Conservation (phyloP, 768 basidiomycete genomes). For the Suillus sp. region DNA sequence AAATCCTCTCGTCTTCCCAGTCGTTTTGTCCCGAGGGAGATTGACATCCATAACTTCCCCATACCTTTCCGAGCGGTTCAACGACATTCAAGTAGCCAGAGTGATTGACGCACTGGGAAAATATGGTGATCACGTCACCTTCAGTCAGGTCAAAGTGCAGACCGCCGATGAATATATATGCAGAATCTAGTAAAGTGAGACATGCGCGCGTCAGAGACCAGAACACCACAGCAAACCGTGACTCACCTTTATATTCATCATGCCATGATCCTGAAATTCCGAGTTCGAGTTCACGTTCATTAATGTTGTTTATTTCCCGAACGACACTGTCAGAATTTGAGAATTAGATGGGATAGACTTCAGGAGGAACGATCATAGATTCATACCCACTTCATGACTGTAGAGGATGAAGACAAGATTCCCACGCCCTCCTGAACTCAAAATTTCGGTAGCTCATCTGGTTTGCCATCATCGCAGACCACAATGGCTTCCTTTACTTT, state of each 20-base stretch:
- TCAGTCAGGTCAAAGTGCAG: slow-evolving; percentile 89
- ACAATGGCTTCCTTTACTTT: slow-evolving; percentile 81
- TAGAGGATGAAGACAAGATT: slow-evolving; percentile 6
- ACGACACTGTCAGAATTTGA: slow-evolving; percentile 63
- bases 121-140: slow-evolving; percentile 95
- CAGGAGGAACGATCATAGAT: slow-evolving; percentile 3
- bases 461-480: slow-evolving; percentile 17
- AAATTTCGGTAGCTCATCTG: slow-evolving; percentile 21
- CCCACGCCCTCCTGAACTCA: slow-evolving; percentile 17
- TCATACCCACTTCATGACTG: slow-evolving; percentile 70
- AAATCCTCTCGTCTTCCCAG: slow-evolving; percentile 89
- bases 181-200: slow-evolving; percentile 64
- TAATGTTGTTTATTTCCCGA: slow-evolving; percentile 91
- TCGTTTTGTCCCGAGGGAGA: slow-evolving; percentile 90
- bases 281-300: slow-evolving; percentile 84
- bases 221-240: neutral
- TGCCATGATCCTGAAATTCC: slow-evolving; percentile 86
- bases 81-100: slow-evolving; percentile 5
- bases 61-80: slow-evolving; percentile 55
- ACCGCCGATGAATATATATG: slow-evolving; percentile 93
- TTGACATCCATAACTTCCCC: slow-evolving; percentile 97
- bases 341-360: slow-evolving; percentile 14
- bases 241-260: slow-evolving; percentile 85
- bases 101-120: slow-evolving; percentile 80
- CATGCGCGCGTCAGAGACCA: neutral